Base-by-base conservation (phyloP, 371 early-diverging fungal species). In the Coemansia linderi region DNA sequence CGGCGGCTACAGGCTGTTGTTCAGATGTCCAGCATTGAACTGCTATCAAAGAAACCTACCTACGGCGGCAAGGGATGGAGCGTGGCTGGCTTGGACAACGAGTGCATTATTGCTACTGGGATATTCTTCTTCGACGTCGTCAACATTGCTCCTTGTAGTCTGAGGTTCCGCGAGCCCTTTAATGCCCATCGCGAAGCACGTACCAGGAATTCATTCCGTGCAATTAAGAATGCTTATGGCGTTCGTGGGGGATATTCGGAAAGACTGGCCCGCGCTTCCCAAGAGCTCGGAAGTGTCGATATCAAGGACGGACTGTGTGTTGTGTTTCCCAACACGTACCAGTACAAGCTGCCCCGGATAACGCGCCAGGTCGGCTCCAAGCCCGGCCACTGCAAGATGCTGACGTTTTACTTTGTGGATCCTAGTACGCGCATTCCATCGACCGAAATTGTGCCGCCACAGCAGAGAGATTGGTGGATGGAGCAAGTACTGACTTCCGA, bases 31-130 rank as follows among this genome's bases (percentile, higher is more conserved):
- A 82, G 66, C 61, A 84, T 87, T 33, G 71, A 79, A 37, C 71
- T 89, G 62, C 83, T 84, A 3, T 87, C 86, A 9, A 84, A 83
- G 48, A 82, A 80, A 19, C 85, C 87, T 0, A 58, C 15, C 3
- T 87, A 84, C 62, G n/a, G 10, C 7, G 88, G 87, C 1, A 85
- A 85, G 1, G 37, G 36, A 22, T 88, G 88, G 87, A 85, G 86
- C 40, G 64, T 86, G 0, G 88, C 86, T 54, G 89, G 87, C n/a
- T 85, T 83, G 79, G 69, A 68, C 12, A 77, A 83, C 73, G 89
- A 89, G 64, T 58, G 71, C 29, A 87, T 90, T 52, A 73, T 85
- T 3, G 85, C 87, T 1, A 79, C 86, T 1, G 87, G 84, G 1
- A 84, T 89, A 41, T 82, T 81, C 66, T 84, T 83, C 40, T 86